Base-by-base conservation (phyloP, 1,284 basidiomycete genomes). In the Papiliotrema terrestris region DNA sequence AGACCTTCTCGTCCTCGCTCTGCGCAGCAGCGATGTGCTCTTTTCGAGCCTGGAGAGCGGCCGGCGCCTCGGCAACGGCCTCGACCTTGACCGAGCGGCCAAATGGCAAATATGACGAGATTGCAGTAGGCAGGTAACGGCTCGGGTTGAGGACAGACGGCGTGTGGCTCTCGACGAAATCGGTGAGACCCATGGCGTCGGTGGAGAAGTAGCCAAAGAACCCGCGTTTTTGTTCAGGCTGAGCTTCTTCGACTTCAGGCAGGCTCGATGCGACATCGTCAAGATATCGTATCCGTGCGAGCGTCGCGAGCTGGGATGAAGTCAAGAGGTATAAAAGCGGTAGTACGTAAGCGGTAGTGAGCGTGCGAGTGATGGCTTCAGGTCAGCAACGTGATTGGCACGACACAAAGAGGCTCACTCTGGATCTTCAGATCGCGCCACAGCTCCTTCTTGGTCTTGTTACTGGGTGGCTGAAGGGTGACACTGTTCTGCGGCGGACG, bases 381-480 rank as follows among this genome's bases (percentile, higher is more conserved):
- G 19, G 35, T 57, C 26, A 59, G 59, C 25, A 36, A 6, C 17
- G 20, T 47, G 25, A 23, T 20, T 22, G 41, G 23, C 11, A 17
- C 20, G 25, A 44, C 15, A 32, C 36, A 32, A 20, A 36, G 1
- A 9, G 11, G 2, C 73, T 58, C 48, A 73, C 73, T 74, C 54
- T 77, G 69, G 6, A 71, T 47, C 57, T 77, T 77, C 47, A 77
- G 65, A 48, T 75, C 74, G 23, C 63, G 66, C 75, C 75, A 77
- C 8, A 77, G 61, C 56, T 75, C 69, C 50, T 74, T 73, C 62
- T 77, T 77, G 45, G 66, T 67, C 54, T 62, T 68, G 25, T 37
- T 53, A 51, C 20, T 55, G 45, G 51, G 53, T 52, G 32, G 49
- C 19, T n/a, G n/a, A 44, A 44, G 22, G 14, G 14, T 45, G 23